Conservation (phyloP, 441 rosid genomes). For the Arabidopsis lyrata region DNA sequence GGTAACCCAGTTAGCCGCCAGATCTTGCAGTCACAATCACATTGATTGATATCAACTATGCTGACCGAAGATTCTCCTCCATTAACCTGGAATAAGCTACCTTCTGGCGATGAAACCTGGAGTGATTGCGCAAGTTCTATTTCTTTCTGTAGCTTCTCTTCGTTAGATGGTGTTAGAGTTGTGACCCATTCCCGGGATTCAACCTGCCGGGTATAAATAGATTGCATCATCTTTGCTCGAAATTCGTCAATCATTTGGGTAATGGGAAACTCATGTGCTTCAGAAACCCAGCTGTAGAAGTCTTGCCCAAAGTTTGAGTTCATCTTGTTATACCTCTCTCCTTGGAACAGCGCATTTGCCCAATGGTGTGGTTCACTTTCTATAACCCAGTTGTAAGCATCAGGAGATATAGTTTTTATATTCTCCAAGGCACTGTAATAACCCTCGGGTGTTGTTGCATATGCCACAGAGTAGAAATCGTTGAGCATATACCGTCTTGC, state of each 20-base stretch:
- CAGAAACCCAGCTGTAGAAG: constrained; percentile 79
- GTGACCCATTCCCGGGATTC: constrained; percentile 67
- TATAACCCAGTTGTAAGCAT: constrained; percentile 71
- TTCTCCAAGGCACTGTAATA: constrained; percentile 57
- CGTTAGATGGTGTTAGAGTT: constrained; percentile 68
- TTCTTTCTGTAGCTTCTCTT: constrained; percentile 65
- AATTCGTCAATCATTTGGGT: constrained; percentile 73
- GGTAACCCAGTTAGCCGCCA: constrained; percentile 75
- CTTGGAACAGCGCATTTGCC: constrained; percentile 71
- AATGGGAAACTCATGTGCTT: constrained; percentile 72
- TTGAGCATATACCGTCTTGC: constrained; percentile 68
- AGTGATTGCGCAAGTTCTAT: constrained; percentile 50
- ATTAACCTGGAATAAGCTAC: constrained; percentile 58
- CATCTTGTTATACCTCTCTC: constrained; percentile 73
- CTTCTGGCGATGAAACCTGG: constrained; percentile 51
- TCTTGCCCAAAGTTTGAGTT: constrained; percentile 64
- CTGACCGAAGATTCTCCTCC: constrained; percentile 57
- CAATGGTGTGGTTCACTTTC: constrained; percentile 80
- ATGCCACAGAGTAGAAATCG: constrained; percentile 72
- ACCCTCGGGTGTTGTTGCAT: constrained; percentile 54
- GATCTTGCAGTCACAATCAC: constrained; percentile 72
- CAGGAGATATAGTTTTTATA: constrained; percentile 69
- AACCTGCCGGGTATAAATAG: constrained; percentile 59
- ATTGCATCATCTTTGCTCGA: constrained; percentile 75
- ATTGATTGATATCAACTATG: constrained; percentile 58